Percentiles rank a stretch among this genome's conserved stretches.
phyloP scores from a whole-genome alignment of 148 eudicot species.

The Chenopodium berlandieri region DNA sequence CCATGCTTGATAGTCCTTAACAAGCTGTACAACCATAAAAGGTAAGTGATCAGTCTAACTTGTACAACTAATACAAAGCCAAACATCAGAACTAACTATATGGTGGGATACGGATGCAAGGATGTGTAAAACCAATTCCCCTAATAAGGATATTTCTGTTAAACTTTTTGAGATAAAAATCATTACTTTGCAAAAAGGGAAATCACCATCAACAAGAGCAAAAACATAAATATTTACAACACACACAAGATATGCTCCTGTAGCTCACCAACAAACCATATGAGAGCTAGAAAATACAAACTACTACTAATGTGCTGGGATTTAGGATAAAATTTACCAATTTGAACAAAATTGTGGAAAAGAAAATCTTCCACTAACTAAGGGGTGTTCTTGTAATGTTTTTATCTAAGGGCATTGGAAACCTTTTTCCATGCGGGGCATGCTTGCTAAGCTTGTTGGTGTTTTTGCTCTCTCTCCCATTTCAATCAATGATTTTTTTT shows the following conservation, averaged over 20 bases:
- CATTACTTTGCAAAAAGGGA: not conserved
- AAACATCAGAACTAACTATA: not conserved
- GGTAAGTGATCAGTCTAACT: conserved; percentile 2
- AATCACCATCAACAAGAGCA: not conserved
- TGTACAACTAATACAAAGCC: not conserved
- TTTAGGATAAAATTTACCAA: not conserved
- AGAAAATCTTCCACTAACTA: not conserved
- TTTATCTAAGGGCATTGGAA: too few species aligned
- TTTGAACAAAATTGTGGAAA: not conserved
- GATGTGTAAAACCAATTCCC: not conserved
- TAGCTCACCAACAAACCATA: not conserved
- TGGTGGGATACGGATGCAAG: not conserved
- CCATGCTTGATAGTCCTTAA: conserved; percentile 86
- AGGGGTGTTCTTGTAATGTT: too few species aligned
- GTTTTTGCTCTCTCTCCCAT: too few species aligned
- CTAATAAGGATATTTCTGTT: not conserved
- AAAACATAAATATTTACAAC: not conserved
- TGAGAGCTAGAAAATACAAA: not conserved
- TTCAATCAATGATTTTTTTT: too few species aligned
- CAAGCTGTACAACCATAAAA: conserved; percentile 44
- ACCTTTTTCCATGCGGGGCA: too few species aligned
- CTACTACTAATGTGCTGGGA: not conserved
- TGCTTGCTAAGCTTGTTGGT: too few species aligned
- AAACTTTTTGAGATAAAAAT: too few species aligned
- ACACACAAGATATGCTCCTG: not conserved